Base-by-base conservation (phyloP, 1,139 yeast genomes). In the Hyphopichia pseudoburtonii region DNA sequence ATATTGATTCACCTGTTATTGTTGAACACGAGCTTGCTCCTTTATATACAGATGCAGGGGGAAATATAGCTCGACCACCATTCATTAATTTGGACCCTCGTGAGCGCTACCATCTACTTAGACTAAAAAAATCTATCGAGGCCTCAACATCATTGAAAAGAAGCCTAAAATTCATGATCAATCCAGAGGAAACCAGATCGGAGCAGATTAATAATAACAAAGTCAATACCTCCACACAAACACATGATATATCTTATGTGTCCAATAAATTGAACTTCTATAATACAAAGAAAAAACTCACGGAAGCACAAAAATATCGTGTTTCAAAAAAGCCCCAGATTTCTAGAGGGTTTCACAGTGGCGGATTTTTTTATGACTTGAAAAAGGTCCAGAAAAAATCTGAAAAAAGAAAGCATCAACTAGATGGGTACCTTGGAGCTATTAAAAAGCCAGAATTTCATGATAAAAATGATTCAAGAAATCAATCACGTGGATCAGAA, bases 61-160 rank as follows among this genome's bases (percentile, higher is more conserved):
- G 76, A 2, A 63, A 67, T 39, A 48, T 67, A 34, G 70, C 64
- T 2, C 56, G 77, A 35, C 76, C 77, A 0, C 75, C 76, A n/a
- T 67, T 70, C 45, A 69, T 71, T 26, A 68, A 67, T 36, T 56
- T 70, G 34, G 75, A 70, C 38, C 77, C 76, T 0, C 47, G 64
- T 25, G 76, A 71, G 46, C 55, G 77, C 30, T 67, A 70, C 44
- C 70, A 68, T 14, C 53, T 71, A 34, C 50, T 71, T 30, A 73
- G 67, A 43, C 49, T 70, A 37, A 71, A 70, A 39, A 57, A 57
- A 40, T 57, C 73, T 2, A 50, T 69, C 6, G 70, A 70, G 41
- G 61, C 66, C 1, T 57, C 72, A 0, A 64, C 64, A 32, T 53
- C 59, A 2, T 46, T 68, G 25, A 64, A 64, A 39, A 44, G 54